These are phyloP conservation scores for Pseudopithomyces chartarum DNA, from an alignment of 2,329 filamentous ascomycete genomes.

Conservation along the genomic window DNA sequence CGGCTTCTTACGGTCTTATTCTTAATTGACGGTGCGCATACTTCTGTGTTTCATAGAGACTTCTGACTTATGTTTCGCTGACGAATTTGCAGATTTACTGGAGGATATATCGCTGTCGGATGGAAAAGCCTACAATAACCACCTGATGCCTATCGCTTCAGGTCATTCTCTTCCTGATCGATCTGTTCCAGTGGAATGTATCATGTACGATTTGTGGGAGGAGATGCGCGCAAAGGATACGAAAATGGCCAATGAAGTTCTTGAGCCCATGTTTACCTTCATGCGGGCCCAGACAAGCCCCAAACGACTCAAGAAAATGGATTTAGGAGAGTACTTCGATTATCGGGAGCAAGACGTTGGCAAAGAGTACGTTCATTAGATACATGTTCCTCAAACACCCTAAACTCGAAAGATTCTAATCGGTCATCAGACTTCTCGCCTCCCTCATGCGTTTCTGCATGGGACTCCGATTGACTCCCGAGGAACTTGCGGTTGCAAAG, in stretches of 20 bases:
- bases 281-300: slow-evolving; percentile 49
- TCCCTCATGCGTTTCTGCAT: slow-evolving; percentile 48
- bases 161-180: slow-evolving; percentile 41
- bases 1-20: slow-evolving; percentile 49
- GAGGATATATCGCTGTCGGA: slow-evolving; percentile 50
- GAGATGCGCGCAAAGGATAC: slow-evolving; percentile 45
- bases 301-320: slow-evolving; percentile 15
- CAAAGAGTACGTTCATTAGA: slow-evolving; percentile 40
- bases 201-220: slow-evolving; percentile 49
- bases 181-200: slow-evolving; percentile 16
- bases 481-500: neutral
- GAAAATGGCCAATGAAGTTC: slow-evolving; percentile 44
- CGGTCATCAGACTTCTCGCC: slow-evolving; percentile 42
- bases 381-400: too few relatives aligned
- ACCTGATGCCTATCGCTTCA: slow-evolving; percentile 42
- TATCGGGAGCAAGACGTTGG: slow-evolving; percentile 50
- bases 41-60: too few relatives aligned
- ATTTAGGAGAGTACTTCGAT: slow-evolving; percentile 42
- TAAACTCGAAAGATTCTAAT: too few relatives aligned
- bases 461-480: slow-evolving; percentile 22
- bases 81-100: slow-evolving; percentile 43
- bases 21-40: slow-evolving; percentile 47
- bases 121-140: slow-evolving; percentile 45
- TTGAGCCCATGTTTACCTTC: slow-evolving; percentile 47
- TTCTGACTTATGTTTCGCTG: neutral